Evolutionary conservation across 2,329 filamentous ascomycete species (phyloP), one percentile per base, ranked within the genome.

Genomic region (Celoporthe dispersa): DNA sequence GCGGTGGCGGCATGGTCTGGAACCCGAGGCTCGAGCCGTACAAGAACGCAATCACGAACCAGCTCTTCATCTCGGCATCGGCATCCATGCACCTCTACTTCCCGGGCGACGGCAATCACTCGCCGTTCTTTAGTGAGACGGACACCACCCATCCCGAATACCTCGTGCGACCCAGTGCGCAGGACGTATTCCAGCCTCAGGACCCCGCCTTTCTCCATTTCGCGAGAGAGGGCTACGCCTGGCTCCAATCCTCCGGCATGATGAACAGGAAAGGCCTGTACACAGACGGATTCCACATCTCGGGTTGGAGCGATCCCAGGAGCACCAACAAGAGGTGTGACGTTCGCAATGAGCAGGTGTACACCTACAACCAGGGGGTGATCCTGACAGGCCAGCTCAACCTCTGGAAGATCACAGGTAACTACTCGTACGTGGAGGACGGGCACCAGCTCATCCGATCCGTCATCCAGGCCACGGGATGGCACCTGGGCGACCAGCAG

Each of bases 1-100:
- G 95, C 76, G 87, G 87, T 5, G 95, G 95, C 31, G 95, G 95
- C 60, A 97, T 98, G 92, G 87, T 90, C 19, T 98, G 95, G 95
- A 97, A 92, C 74, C 93, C 93, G 2, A 87, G 88, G 48, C 82
- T 95, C 37, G 80, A 86, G 53, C 94, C 94, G 0, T 98, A 98
- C 83, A 98, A 98, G 78, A 98, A 98, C 76, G 94, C 95, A 73
- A 97, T 98, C 75, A 98, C 95, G 39, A 98, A 98, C 77, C 90
- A 98, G 78, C 87, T 98, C 1, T 98, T 88, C 81, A 93, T 98
- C 71, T 86, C 94, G 0, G 94, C 93, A 0, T 96, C 92, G 31
- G 87, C 95, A 48, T 88, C 87, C 67, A 98, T 98, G 95, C 98
- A 97, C 77, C 86, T 96, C 6, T 87, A 95, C 77, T 97, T 94